Evolutionary conservation across 2,329 filamentous ascomycete species (phyloP).

Genomic region (Clonostachys sp.): DNA sequence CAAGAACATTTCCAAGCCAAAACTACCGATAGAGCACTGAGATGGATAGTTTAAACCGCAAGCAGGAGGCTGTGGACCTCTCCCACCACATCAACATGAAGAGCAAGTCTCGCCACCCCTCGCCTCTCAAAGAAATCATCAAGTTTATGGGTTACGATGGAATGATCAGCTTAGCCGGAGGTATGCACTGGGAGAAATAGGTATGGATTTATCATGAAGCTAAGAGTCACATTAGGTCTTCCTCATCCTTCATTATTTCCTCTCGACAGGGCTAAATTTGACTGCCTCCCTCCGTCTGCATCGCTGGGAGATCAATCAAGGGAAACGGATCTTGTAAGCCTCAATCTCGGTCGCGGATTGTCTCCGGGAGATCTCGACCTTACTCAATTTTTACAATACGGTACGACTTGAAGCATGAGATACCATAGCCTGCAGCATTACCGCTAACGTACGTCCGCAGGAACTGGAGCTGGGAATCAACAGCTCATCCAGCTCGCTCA

Average conservation of each 20-base stretch:
- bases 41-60: too few relatives aligned
- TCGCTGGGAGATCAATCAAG: background rate
- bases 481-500: slow-evolving; percentile 7
- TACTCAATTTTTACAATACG: slow-evolving; percentile 10
- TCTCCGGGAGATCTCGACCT: slow-evolving; percentile 7
- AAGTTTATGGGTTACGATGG: slow-evolving; percentile 23
- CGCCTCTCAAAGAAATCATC: slow-evolving; percentile 24
- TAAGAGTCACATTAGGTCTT: slow-evolving; percentile 8
- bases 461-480: slow-evolving; percentile 9
- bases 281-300: slow-evolving; percentile 4
- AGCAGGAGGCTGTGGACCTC: slow-evolving; percentile 10
- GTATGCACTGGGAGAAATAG: slow-evolving; percentile 4
- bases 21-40: too few relatives aligned
- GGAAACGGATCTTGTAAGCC: background rate
- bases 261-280: slow-evolving; percentile 7
- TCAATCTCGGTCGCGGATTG: slow-evolving; percentile 3
- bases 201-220: background rate
- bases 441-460: slow-evolving; percentile 1
- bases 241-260: slow-evolving; percentile 20
- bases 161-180: slow-evolving; percentile 23
- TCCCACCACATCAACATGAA: slow-evolving; percentile 21
- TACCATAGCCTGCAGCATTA: background rate
- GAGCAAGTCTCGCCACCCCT: slow-evolving; percentile 18
- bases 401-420: background rate
- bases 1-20: too few relatives aligned